phyloP scores from a whole-genome alignment of 352 stramenopile genomes.

The Pythium utonaiense region DNA sequence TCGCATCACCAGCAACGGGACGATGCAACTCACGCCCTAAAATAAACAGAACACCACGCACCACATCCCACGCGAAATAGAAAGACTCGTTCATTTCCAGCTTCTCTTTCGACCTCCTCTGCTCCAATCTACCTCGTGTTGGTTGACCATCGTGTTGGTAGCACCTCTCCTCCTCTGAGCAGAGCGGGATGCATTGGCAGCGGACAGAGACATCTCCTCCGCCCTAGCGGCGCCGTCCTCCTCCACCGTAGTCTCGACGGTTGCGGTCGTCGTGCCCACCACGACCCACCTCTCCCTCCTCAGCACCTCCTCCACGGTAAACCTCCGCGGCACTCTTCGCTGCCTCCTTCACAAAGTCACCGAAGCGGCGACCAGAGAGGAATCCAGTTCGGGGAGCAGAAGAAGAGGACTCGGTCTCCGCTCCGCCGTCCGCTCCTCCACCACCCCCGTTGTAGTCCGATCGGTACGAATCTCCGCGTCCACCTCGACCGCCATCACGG shows the following conservation, averaged over 20 bases:
- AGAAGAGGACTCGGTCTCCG: neutral
- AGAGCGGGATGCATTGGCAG: too few relatives aligned
- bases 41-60: neutral
- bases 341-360: constrained; percentile 21
- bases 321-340: constrained; percentile 23
- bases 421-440: neutral
- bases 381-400: constrained; percentile 10
- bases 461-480: constrained; percentile 18
- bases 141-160: too few relatives aligned
- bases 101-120: neutral
- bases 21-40: neutral
- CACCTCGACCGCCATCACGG: constrained; percentile 10
- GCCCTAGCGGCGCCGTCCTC: constrained; percentile 7
- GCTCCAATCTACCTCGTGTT: too few relatives aligned
- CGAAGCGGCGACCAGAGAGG: constrained; percentile 21
- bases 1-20: neutral
- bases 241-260: constrained; percentile 36
- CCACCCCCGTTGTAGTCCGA: constrained; percentile 11
- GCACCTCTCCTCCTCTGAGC: too few relatives aligned
- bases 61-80: neutral
- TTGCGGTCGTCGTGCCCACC: constrained; percentile 53
- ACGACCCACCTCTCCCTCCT: constrained; percentile 15
- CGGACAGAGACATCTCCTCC: too few relatives aligned
- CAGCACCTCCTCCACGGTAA: constrained; percentile 13
- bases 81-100: neutral